phyloP scores from a whole-genome alignment of 2,329 filamentous ascomycete species.

The Fusarium fracticaudum region DNA sequence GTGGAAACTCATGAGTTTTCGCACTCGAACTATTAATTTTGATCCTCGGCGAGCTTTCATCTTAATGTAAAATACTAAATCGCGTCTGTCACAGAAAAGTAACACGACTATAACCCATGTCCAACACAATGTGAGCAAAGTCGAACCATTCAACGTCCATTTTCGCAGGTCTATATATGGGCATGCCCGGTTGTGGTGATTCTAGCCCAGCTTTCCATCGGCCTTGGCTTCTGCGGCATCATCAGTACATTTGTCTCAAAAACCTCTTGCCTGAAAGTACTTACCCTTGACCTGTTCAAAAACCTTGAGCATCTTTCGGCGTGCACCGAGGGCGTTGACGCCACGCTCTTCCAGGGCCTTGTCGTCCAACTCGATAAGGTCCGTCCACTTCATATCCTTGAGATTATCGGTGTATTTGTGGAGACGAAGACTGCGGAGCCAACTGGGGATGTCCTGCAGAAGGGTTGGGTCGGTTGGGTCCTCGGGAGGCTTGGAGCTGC shows the following conservation, averaged over 20 bases:
- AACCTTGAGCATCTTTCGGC: slow-evolving; percentile 98
- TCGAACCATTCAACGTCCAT: neutral
- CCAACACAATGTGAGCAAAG: slow-evolving; percentile 7
- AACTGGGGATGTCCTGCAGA: slow-evolving; percentile 93
- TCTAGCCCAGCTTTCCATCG: slow-evolving; percentile 72
- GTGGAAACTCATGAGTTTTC: slow-evolving; percentile 9
- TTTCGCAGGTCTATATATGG: slow-evolving; percentile 14
- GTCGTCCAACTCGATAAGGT: slow-evolving; percentile 90
- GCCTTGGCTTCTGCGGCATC: slow-evolving; percentile 70
- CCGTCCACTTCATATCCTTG: slow-evolving; percentile 97
- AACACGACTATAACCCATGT: slow-evolving; percentile 4
- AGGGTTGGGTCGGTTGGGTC: slow-evolving; percentile 92
- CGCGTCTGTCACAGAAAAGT: slow-evolving; percentile 7
- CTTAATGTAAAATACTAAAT: neutral
- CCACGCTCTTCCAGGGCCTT: slow-evolving; percentile 91
- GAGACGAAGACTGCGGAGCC: slow-evolving; percentile 91
- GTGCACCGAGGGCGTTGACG: slow-evolving; percentile 92
- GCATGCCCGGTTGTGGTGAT: slow-evolving; percentile 17
- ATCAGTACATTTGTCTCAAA: slow-evolving; percentile 30
- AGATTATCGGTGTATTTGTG: slow-evolving; percentile 99
- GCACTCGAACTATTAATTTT: slow-evolving; percentile 19
- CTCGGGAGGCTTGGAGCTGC: slow-evolving; percentile 96
- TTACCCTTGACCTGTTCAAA: slow-evolving; percentile 92
- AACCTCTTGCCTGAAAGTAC: slow-evolving; percentile 21
- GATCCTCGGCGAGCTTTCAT: slow-evolving; percentile 8